These are phyloP conservation scores for Mycena latifolia DNA, from an alignment of 768 basidiomycete genomes.

Conservation along the genomic window DNA sequence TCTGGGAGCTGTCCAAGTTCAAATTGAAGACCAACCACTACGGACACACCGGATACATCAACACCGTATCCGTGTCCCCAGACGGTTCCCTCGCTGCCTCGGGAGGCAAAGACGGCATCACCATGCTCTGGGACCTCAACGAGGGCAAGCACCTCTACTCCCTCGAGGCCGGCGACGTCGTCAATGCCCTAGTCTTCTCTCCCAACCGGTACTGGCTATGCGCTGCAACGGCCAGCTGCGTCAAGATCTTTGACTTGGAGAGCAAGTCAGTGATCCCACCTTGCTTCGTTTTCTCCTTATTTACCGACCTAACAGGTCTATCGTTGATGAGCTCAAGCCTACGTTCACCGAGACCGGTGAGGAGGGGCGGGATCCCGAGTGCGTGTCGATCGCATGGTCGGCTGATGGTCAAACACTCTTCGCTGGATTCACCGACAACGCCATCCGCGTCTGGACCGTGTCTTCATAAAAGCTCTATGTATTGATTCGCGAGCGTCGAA, in stretches of 20 bases:
- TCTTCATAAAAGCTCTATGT: constrained; percentile 58
- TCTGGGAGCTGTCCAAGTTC: constrained; percentile 99
- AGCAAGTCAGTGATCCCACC: constrained; percentile 81
- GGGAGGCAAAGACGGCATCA: constrained; percentile 99
- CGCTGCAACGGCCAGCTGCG: constrained; percentile 95
- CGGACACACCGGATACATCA: constrained; percentile 99
- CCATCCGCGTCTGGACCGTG: constrained; percentile 93
- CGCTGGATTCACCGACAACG: constrained; percentile 96
- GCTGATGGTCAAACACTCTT: constrained; percentile 98
- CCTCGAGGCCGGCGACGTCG: constrained; percentile 96
- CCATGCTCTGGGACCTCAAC: constrained; percentile 99
- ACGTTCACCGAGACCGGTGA: constrained; percentile 85
- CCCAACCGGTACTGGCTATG: constrained; percentile 99
- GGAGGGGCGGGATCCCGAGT: constrained; percentile 86
- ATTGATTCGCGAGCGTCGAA: constrained; percentile 32
- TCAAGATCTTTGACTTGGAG: constrained; percentile 99
- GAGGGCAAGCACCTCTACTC: constrained; percentile 99
- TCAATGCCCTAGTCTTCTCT: constrained; percentile 99
- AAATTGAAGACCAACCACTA: constrained; percentile 99
- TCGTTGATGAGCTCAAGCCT: constrained; percentile 99
- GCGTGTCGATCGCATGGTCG: constrained; percentile 98
- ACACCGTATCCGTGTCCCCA: constrained; percentile 97
- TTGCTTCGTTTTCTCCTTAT: not conserved
- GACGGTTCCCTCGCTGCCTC: constrained; percentile 99
- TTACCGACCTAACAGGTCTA: constrained; percentile 69